Evolutionary conservation across 1,139 yeast genomes (phyloP), one percentile per base, ranked within the genome.

Genomic region (Hansenula lynferdii): DNA sequence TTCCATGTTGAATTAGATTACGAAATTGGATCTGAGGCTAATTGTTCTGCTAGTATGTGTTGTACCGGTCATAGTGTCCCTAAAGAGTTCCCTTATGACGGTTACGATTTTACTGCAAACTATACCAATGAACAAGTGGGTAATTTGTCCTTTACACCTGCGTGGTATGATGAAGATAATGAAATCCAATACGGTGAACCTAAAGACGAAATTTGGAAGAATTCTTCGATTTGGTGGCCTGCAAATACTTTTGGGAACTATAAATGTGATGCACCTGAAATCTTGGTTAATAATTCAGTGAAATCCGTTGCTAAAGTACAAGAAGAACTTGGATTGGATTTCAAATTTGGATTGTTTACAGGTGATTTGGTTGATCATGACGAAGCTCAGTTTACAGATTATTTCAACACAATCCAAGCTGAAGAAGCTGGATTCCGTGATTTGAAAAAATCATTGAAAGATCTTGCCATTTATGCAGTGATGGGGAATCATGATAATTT

Each of bases 401-500:
- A 53, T 44, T 69, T 72, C 33, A 65, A 67, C 45, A 74, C 80
- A 26, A 60, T 75, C 42, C 61, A 63, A 38, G 78, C 80, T 15
- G 87, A 82, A 57, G 65, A 67, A 36, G 58, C 61, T 28, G 59
- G 75, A 1, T 69, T 77, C 57, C 58, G 69, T 43, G 71, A 77
- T 42, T 65, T 81, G 65, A 81, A 80, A 54, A 61, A 67, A 37
- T 71, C 65, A 54, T 68, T 82, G 45, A 64, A 69, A 11, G 64
- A 72, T 39, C 58, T 77, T 15, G 82, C 86, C 3, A 75, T 82
- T 14, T 80, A 65, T 52, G 72, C 86, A 11, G 77, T 75, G 24
- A 62, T 82, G 49, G 89, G 90, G 15, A 81, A 81, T 57, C 89
- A 82, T 56, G 89, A 82, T 52, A 75, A 82, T 16, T 81, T 73